Evolutionary conservation across 2,329 filamentous ascomycete genomes (phyloP).

Genomic region (Verticillium tricorpus): DNA sequence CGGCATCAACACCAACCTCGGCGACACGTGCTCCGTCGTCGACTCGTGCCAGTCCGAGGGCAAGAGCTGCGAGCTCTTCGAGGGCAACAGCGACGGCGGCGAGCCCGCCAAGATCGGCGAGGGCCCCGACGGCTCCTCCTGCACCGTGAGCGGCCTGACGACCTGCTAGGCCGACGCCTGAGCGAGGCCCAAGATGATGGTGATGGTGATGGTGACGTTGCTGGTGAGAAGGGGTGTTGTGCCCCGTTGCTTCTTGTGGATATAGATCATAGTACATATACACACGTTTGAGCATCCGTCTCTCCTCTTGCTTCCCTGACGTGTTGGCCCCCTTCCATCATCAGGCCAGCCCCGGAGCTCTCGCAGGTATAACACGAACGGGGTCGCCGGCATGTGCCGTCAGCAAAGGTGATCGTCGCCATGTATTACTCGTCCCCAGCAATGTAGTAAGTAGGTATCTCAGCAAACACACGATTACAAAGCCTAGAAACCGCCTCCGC

Average conservation of each 20-base stretch:
- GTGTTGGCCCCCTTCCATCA: too few relatives aligned
- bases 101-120: conserved; percentile 31
- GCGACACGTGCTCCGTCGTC: conserved; percentile 13
- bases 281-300: neutral
- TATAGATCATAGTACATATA: neutral
- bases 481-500: neutral
- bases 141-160: conserved; percentile 6
- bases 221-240: too few relatives aligned
- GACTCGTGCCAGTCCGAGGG: conserved; percentile 11
- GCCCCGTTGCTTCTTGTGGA: neutral
- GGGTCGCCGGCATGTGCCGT: too few relatives aligned
- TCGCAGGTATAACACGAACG: too few relatives aligned
- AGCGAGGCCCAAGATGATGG: neutral
- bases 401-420: neutral
- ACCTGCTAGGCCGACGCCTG: conserved; percentile 5
- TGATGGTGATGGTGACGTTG: too few relatives aligned
- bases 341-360: too few relatives aligned
- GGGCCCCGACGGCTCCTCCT: conserved; percentile 25
- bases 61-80: conserved; percentile 17
- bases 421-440: neutral
- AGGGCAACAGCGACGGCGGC: conserved; percentile 25
- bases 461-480: neutral
- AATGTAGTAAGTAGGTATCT: neutral
- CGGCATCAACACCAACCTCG: conserved; percentile 27
- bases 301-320: too few relatives aligned